These are phyloP conservation scores for Parietichytrium sp. DNA, from an alignment of 108 stramenopile genomes.

Conservation along the genomic window DNA sequence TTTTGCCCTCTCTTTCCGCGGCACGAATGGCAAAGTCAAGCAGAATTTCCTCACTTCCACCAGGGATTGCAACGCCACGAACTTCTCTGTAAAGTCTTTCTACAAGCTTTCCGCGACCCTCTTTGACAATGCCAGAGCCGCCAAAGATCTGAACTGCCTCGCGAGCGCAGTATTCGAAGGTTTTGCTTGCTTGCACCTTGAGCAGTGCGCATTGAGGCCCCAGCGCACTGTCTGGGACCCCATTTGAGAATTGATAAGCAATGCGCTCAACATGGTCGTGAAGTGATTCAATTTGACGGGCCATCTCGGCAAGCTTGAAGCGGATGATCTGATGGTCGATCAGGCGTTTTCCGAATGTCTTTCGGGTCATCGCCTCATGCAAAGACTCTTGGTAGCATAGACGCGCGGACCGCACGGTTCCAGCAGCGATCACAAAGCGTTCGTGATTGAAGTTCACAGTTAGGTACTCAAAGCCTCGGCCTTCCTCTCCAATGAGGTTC, in stretches of 20 bases:
- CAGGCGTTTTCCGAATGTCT: constrained; percentile 50
- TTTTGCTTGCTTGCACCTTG: constrained; percentile 21
- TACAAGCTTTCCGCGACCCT: constrained; percentile 12
- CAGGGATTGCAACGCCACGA: neutral
- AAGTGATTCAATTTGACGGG: constrained; percentile 19
- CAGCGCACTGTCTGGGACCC: neutral
- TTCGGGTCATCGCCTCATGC: constrained; percentile 50
- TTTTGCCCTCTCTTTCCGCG: neutral
- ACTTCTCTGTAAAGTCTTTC: constrained; percentile 27
- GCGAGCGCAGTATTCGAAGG: constrained; percentile 33
- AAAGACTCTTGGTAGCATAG: constrained; percentile 42
- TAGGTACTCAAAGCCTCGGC: constrained; percentile 51
- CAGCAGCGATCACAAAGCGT: constrained; percentile 47
- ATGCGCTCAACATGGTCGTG: constrained; percentile 26
- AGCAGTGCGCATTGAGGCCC: constrained; percentile 28
- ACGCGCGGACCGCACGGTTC: constrained; percentile 47
- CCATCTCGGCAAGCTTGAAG: constrained; percentile 60
- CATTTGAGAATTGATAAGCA: neutral
- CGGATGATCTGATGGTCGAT: constrained; percentile 49
- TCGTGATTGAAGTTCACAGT: constrained; percentile 54
- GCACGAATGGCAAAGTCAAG: constrained; percentile 26
- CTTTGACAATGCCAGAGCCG: neutral
- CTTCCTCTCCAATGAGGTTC: constrained; percentile 53
- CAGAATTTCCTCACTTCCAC: constrained; percentile 1
- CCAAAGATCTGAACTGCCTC: constrained; percentile 19